Evolutionary conservation across 2,329 filamentous ascomycete species (phyloP), one percentile per base, ranked within the genome.

Genomic region (Pyrenophora tritici-repentis): DNA sequence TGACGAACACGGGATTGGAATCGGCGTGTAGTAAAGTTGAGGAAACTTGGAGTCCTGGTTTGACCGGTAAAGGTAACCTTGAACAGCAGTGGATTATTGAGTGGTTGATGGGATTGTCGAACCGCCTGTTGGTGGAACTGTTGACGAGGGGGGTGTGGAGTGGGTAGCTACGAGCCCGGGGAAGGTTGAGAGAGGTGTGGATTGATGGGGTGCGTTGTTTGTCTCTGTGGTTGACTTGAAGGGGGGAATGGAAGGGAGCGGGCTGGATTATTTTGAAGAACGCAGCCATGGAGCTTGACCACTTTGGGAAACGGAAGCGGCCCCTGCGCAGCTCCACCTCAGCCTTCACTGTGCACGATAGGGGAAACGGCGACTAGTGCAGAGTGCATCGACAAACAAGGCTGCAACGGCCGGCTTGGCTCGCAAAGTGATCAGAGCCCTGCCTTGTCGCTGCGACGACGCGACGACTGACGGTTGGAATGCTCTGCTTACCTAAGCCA

Each of bases 1-100:
- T 80, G 77, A 78, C 76, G 76, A 76, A 78, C 78, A 81, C 82
- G 81, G 81, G 72, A 67, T 72, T 68, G 59, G 38, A 32, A 52
- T 42, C 49, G 49, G 42, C 66, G 67, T 72, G 69, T 60, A 53
- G 50, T 42, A 40, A 61, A 58, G 62, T 69, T 74, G 73, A 72
- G 65, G 72, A 76, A 76, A 75, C 73, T 74, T 70, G 68, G 58
- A 68, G 72, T 75, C 73, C 73, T 73, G 70, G 72, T 70, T 29
- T 67, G 57, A 71, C 71, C 69, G 61, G 63, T 65, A 57, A 68
- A 70, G 63, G 61, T 71, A 68, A 73, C 72, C 70, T 62, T 72
- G 68, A 72, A 74, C 67, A 68, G 70, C 66, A 44, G 53, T 66
- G 47, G 53, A 50, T 55, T 51, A 50, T 62, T 64, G 53, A 36